Conservation (phyloP, 148 eudicot species). For the Rhododendron kiyosumense region DNA sequence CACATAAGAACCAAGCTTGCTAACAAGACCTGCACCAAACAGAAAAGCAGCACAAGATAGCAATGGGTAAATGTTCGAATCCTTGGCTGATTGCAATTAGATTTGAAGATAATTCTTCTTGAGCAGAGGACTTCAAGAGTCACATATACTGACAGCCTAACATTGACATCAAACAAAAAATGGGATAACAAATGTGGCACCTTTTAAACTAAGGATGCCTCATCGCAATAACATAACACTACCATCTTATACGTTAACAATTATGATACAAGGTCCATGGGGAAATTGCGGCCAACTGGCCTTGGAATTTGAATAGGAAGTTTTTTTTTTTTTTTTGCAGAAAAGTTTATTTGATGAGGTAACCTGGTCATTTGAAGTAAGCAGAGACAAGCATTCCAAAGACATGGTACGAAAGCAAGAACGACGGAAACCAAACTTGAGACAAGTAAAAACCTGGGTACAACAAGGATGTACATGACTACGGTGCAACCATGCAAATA, state of each 20-base stretch:
- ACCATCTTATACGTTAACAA: background rate
- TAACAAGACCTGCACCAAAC: conserved; percentile 6
- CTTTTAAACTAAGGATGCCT: background rate
- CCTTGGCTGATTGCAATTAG: background rate
- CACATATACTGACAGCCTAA: background rate
- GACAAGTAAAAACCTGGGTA: background rate
- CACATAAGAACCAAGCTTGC: conserved; percentile 7
- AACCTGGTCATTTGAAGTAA: background rate
- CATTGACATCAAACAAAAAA: background rate
- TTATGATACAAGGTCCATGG: background rate
- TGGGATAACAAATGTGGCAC: background rate
- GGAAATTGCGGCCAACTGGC: background rate
- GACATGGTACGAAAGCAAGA: background rate
- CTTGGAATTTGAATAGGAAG: background rate
- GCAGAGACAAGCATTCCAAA: background rate
- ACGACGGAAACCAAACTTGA: background rate
- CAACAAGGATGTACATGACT: background rate
- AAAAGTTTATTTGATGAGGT: background rate
- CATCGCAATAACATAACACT: background rate
- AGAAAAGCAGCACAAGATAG: background rate
- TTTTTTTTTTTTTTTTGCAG: background rate
- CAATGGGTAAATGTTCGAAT: background rate
- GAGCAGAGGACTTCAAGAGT: background rate
- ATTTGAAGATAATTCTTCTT: background rate
- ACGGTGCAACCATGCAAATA: background rate